These are phyloP conservation scores for Avicennia marina DNA, from an alignment of 257 asterid genomes.

Conservation along the genomic window DNA sequence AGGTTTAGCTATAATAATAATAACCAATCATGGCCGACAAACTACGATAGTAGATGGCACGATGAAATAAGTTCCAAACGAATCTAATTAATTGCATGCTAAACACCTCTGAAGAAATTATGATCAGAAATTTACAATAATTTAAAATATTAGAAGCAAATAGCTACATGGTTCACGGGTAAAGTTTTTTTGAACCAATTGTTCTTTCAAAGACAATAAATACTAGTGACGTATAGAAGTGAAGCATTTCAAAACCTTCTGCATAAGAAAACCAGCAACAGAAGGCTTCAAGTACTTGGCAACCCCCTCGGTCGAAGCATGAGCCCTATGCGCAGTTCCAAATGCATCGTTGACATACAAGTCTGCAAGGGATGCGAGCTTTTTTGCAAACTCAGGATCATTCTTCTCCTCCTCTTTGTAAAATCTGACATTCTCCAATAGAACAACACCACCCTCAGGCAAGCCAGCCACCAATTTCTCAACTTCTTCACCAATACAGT, in stretches of 20 bases:
- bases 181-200: not conserved
- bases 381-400: conserved; percentile 48
- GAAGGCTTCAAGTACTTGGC: conserved; percentile 46
- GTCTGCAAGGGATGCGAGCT: conserved; percentile 49
- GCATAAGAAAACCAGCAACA: conserved; percentile 55
- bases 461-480: conserved; percentile 31
- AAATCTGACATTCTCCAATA: conserved; percentile 45
- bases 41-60: too few species aligned
- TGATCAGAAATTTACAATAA: too few species aligned
- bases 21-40: not conserved
- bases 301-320: conserved; percentile 52
- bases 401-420: conserved; percentile 52
- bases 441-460: conserved; percentile 39
- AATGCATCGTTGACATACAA: conserved; percentile 49
- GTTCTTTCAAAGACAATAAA: not conserved
- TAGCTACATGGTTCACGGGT: too few species aligned
- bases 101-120: too few species aligned
- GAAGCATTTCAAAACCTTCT: conserved; percentile 27
- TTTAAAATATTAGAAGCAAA: too few species aligned
- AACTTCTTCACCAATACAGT: conserved; percentile 45
- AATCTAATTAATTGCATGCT: too few species aligned
- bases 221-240: not conserved
- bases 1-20: not conserved
- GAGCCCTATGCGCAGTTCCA: conserved; percentile 53
- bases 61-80: too few species aligned